Conservation (phyloP, 192 early-diverging fungal genomes). For the Entomortierella beljakovae region DNA sequence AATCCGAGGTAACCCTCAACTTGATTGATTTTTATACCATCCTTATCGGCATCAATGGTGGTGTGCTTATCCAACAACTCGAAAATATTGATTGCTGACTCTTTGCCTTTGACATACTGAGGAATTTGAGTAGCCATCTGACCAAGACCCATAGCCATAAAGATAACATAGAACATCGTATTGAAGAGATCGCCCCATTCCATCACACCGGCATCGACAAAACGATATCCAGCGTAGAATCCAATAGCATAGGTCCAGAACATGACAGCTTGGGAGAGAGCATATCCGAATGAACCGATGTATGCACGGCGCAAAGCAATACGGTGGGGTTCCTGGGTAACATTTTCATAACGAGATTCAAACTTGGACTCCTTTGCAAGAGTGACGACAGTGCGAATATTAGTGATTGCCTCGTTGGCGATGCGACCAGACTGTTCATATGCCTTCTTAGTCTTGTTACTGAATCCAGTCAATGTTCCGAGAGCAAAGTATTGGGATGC, state of each 20-base stretch:
- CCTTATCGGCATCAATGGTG: slow-evolving; percentile 69
- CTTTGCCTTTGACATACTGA: slow-evolving; percentile 71
- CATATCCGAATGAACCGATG: slow-evolving; percentile 60
- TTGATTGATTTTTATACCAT: slow-evolving; percentile 56
- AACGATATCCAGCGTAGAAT: slow-evolving; percentile 68
- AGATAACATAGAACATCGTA: slow-evolving; percentile 73
- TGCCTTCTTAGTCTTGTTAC: slow-evolving; percentile 65
- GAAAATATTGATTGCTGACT: slow-evolving; percentile 78
- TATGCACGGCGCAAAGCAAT: slow-evolving; percentile 55
- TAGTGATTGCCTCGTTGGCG: slow-evolving; percentile 86
- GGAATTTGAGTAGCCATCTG: slow-evolving; percentile 62
- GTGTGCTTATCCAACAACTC: slow-evolving; percentile 76
- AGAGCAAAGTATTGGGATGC: slow-evolving; percentile 75
- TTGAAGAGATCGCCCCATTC: slow-evolving; percentile 16
- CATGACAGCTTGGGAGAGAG: slow-evolving; percentile 65
- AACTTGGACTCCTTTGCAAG: slow-evolving; percentile 67
- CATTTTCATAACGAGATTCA: slow-evolving; percentile 51
- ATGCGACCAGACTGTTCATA: slow-evolving; percentile 76
- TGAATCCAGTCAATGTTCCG: slow-evolving; percentile 57
- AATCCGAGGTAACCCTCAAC: slow-evolving; percentile 63
- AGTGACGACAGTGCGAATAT: slow-evolving; percentile 87
- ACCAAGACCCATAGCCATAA: slow-evolving; percentile 71
- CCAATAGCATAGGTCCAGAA: slow-evolving; percentile 66
- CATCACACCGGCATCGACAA: slow-evolving; percentile 43
- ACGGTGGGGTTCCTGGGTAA: slow-evolving; percentile 59